Base-by-base conservation (phyloP, 495 filamentous ascomycete species). In the Hypomontagnella submonticulosa region DNA sequence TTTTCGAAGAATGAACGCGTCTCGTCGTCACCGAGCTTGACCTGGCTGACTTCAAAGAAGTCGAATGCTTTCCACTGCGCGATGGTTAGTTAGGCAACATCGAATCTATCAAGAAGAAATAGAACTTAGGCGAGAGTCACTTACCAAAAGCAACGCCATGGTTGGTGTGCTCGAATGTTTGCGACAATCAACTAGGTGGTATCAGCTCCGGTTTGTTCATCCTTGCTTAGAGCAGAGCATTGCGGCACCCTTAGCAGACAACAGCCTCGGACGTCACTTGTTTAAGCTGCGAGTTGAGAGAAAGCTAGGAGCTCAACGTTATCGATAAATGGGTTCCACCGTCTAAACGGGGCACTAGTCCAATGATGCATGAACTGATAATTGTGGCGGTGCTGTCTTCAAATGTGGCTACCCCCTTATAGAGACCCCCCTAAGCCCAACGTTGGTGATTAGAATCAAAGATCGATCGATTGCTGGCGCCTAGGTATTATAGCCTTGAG, bases 31-130 rank as follows among this genome's bases (percentile, higher is more conserved):
- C 90, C 82, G 58, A 91, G 84, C 75, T 89, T 89, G 76, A 98
- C 88, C 68, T 89, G 88, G 61, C 88, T 86, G 74, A 96, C 92
- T 76, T 97, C 93, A 83, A 99, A 97, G 88, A 99, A 98, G 85
- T 95, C 93, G 82, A 99, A 98, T 52, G 91, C 87, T 91, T 97
- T 96, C 95, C 96, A 97, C 93, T 99, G 70, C n/a, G 13, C 18
- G 6, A 38, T 13, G 2, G 40, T 62, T 58, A 4, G 40, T 62
- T 58, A 67, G 67, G 38, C 6, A 27, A 38, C 42, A 18, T 5
- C 18, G 30, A 55, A 9, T 23, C 20, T 19, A 15, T 12, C 11
- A n/a, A 10, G 4, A 13, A 18, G 6, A 42, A 36, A 30, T 19
- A 16, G 48, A 51, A 10, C 33, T 12, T 33, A 10, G 20, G 0